Evolutionary conservation across 2,329 filamentous ascomycete species (phyloP), one percentile per base, ranked within the genome.

Genomic region (Alternaria triticimaculans): DNA sequence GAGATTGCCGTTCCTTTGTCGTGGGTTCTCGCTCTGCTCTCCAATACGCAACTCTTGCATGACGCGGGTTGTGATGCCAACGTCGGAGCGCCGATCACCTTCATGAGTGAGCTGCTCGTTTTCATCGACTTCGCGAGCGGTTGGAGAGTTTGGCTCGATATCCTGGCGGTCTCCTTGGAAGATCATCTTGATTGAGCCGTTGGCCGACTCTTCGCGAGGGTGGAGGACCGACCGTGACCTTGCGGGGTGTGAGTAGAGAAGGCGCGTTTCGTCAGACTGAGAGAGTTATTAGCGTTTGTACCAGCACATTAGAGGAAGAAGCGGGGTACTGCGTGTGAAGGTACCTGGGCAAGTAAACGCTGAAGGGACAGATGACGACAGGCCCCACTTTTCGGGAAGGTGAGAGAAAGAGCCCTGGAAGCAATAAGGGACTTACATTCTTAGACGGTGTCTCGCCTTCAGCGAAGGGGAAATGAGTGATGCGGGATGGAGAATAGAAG

Each of bases 401-500:
- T 58, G 30, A 59, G 45, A 58, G 61, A 68, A 65, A 73, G 33
- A 18, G 37, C 37, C n/a, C 9, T 41, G 15, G 63, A 65, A 66
- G 54, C 61, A 45, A 55, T 18, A 25, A 37, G 21, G 21, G 33
- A 76, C 77, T 75, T 72, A 80, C 77, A 64, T 79, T 78, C 9
- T 68, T 69, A 4, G 75, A 78, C 7, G 74, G 74, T 5, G 70
- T 71, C 26, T 72, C 72, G 15, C 67, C 71, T 30, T 68, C 60
- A 8, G 60, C 64, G 59, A 71, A 71, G 14, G 66, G 57, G 7
- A 44, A 56, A 4, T 68, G 51, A 21, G 73, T 72, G 46, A 66
- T 66, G 18, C 70, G 55, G 2, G 73, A 72, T 4, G 76, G 76
- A n/a, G 72, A 74, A 56, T 79, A 80, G 54, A 78, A 77, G 4